Conservation (phyloP, 75 land plant genomes). For the Larix kaempferi region DNA sequence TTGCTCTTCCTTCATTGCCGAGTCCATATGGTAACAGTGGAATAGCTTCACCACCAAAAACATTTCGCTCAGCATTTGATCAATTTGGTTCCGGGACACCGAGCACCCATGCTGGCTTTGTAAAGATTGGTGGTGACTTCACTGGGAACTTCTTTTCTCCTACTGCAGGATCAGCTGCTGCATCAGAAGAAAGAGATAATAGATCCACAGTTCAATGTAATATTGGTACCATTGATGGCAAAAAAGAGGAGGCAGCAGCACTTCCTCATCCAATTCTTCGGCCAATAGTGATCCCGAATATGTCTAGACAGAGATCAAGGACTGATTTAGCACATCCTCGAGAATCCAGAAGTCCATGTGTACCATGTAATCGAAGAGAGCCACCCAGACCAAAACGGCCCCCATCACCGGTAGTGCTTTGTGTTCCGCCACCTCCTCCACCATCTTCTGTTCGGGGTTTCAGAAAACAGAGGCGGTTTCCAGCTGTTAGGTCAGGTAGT, state of each 20-base stretch:
- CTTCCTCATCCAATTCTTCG: conserved; percentile 63
- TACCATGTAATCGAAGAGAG: conserved; percentile 60
- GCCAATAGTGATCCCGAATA: conserved; percentile 76
- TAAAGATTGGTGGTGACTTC: conserved; percentile 46
- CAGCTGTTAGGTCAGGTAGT: conserved; percentile 93
- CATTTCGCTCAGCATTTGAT: conserved; percentile 77
- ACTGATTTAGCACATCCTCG: conserved; percentile 48
- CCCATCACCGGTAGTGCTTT: conserved; percentile 93
- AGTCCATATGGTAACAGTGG: conserved; percentile 61
- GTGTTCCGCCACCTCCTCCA: conserved; percentile 94
- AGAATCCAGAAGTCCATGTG: conserved; percentile 81
- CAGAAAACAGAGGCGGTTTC: conserved; percentile 73
- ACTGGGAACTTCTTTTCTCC: conserved; percentile 37
- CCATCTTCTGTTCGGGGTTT: conserved; percentile 88
- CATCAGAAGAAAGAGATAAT: conserved; percentile 43
- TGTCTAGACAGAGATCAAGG: conserved; percentile 57
- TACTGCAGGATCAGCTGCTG: conserved; percentile 21
- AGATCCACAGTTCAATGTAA: conserved; percentile 29
- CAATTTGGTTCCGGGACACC: conserved; percentile 38
- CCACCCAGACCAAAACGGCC: conserved; percentile 67
- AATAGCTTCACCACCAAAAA: conserved; percentile 64
- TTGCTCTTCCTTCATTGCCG: conserved; percentile 47
- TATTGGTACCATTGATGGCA: conserved; percentile 50
- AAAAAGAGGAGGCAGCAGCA: conserved; percentile 34
- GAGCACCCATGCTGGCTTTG: conserved; percentile 39